Conservation (phyloP, 2,329 filamentous ascomycete species). For the Chaetomiaceae sp. region DNA sequence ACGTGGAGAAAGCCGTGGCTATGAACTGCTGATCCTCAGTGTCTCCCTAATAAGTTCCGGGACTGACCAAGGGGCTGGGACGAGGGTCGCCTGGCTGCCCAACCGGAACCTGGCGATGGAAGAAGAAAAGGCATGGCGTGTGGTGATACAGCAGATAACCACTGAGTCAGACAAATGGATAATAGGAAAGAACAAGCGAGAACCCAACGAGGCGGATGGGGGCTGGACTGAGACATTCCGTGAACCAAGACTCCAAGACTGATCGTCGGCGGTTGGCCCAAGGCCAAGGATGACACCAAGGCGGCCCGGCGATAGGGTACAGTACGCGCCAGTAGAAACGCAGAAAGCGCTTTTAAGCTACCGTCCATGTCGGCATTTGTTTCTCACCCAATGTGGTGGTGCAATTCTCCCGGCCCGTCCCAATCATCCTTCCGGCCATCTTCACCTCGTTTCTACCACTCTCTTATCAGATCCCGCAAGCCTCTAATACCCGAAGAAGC, state of each 20-base stretch:
- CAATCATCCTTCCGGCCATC: slow-evolving; percentile 7
- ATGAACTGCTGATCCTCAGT: background rate
- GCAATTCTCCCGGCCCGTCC: background rate
- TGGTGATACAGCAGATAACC: background rate
- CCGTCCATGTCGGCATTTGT: slow-evolving; percentile 18
- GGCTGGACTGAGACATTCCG: slow-evolving; percentile 5
- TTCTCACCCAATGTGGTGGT: background rate
- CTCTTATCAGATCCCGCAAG: slow-evolving; percentile 13
- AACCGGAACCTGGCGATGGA: background rate
- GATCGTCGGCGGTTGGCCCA: background rate
- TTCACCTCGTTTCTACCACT: background rate
- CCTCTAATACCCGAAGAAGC: slow-evolving; percentile 5
- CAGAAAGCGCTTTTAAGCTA: slow-evolving; percentile 8
- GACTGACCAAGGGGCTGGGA: background rate
- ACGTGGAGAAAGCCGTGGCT: slow-evolving; percentile 8
- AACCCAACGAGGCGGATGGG: background rate
- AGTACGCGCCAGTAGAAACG: slow-evolving; percentile 9
- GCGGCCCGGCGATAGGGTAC: slow-evolving; percentile 3
- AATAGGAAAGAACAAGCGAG: background rate
- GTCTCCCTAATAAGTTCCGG: background rate
- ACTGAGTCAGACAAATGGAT: slow-evolving; percentile 6
- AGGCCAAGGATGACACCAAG: slow-evolving; percentile 5
- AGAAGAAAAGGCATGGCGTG: background rate
- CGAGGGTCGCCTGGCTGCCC: background rate
- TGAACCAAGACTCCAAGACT: background rate